Evolutionary conservation across 441 rosid genomes (phyloP).

Genomic region (Erysimum pusillum): DNA sequence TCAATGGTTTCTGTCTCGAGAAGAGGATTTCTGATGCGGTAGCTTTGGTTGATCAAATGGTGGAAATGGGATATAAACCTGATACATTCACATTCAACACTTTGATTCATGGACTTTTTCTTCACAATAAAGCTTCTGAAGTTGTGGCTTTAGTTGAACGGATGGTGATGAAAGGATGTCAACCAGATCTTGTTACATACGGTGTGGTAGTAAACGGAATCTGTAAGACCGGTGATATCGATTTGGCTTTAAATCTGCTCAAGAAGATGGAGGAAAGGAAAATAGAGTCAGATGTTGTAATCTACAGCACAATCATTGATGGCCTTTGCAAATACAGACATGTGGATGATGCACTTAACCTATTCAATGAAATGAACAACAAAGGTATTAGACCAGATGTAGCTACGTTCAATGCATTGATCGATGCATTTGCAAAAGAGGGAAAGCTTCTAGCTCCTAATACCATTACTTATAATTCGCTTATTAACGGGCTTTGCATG

Average conservation of each 20-base stretch:
- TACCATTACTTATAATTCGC: too few species aligned
- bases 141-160: conserved; percentile 20
- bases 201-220: background rate
- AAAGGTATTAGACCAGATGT: background rate
- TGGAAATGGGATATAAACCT: background rate
- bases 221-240: background rate
- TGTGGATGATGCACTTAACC: background rate
- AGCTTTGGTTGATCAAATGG: background rate
- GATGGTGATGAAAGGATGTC: conserved; percentile 14
- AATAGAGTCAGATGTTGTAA: background rate
- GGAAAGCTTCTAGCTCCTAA: too few species aligned
- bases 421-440: too few species aligned
- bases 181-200: conserved; percentile 22
- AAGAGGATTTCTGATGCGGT: background rate
- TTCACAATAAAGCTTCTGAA: background rate
- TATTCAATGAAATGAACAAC: background rate
- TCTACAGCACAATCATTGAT: background rate
- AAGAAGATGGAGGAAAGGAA: background rate
- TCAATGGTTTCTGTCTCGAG: background rate
- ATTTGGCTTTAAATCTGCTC: background rate
- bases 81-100: conserved; percentile 10
- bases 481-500: too few species aligned
- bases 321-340: background rate
- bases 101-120: conserved; percentile 37
- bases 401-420: too few species aligned